A percentile compares a stretch with the other conserved stretches of the same genome.
Conservation (phyloP, 257 asterid species). For the Datura wrightii region DNA sequence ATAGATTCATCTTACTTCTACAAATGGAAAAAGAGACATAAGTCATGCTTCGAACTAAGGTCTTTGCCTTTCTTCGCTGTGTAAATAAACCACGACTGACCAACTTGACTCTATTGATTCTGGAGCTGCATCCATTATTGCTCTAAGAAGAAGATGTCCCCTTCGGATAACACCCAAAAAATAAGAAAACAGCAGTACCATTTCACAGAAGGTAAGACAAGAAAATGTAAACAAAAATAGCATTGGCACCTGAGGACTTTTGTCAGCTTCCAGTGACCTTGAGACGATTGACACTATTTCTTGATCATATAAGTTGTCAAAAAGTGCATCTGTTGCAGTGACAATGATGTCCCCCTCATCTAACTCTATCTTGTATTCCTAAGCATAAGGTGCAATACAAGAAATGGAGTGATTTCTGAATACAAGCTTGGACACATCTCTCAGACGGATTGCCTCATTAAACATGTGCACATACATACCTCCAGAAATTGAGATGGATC, state of each 20-base stretch:
- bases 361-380: conserved; percentile 67
- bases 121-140: neutral
- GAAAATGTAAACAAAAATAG: neutral
- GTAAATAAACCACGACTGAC: neutral
- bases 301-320: conserved; percentile 77
- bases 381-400: conserved; percentile 29
- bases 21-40: neutral
- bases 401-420: neutral
- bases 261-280: conserved; percentile 56
- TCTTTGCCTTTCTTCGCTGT: neutral
- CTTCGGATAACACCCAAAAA: neutral
- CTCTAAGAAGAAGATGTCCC: neutral
- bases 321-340: conserved; percentile 78
- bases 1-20: neutral
- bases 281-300: conserved; percentile 62
- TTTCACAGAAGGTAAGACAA: neutral
- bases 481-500: conserved; percentile 68
- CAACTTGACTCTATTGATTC: neutral
- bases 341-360: conserved; percentile 74
- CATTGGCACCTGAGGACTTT: conserved; percentile 56
- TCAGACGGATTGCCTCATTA: neutral
- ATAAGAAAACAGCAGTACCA: neutral
- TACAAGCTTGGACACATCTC: neutral
- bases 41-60: neutral
- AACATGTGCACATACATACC: conserved; percentile 48